Base-by-base conservation (phyloP, 176 grass and related monocot genomes). In the Hordeum vulgare region DNA sequence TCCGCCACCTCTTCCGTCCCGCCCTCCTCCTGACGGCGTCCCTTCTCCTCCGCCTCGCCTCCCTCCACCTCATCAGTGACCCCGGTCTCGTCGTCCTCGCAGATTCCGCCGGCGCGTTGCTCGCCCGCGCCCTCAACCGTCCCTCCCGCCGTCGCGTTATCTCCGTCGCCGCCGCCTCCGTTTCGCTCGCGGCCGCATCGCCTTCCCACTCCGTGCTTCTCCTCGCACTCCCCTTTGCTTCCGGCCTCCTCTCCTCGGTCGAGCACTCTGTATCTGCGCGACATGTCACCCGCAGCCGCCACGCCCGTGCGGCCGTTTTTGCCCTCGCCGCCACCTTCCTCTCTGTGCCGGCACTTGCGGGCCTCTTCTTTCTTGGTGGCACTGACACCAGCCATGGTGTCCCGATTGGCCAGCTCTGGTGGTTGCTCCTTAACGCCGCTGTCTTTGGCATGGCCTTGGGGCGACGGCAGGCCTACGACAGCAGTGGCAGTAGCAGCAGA, bases 371-470 rank as follows among this genome's bases (percentile, higher is more conserved):
- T 57, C 67, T 81, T 26, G 77, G 33, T 37, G 66, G 53, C 44
- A 29, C 41, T 42, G 73, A 85, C 20, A 11, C 26, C 11, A 29
- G 44, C 11, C 8, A 74, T 3, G 74, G 23, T 47, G 66, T 88
- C 27, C 83, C 86, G 1, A 36, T 89, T 20, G 61, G 56, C 24
- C 47, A 51, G 9, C 67, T 98, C 58, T 90, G 91, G 40, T 98
- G 87, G 96, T 74, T 88, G 74, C 85, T 98, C 40, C 83, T 95
- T 14, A 91, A 94, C 26, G 63, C 88, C 0, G 88, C 94, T 5
- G 69, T 98, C 51, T 95, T 98, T 61, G 84, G 92, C 53, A 90
- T 98, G 61, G 81, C 90, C 53, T 76, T 98, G 84, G 89, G 92
- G 29, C 89, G 94, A n/a, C 91, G 82, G 57, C 84, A 85, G 65